Base-by-base conservation (phyloP, 805 yeast species). In the Teunomyces cretensis region DNA sequence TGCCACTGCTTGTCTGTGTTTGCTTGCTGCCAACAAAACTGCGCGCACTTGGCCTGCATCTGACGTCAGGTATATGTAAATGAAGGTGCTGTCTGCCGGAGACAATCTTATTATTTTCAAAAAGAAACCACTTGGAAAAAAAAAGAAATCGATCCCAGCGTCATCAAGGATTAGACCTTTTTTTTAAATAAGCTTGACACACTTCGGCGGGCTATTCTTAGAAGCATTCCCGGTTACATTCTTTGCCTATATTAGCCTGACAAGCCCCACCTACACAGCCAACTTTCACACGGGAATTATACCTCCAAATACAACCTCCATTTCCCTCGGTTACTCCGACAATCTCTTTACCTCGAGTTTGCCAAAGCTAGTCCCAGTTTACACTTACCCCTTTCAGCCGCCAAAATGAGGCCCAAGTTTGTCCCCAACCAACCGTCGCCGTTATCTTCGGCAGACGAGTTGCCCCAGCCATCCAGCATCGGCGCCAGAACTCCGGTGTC, bases 11-110 rank as follows among this genome's bases (percentile, higher is more conserved):
- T 6, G 22, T 19, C 22, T 6, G 6, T 4, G 22, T 19, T 19
- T 19, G 22, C 22, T 19, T 19, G 6, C 22, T 4, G 22, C 22
- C 22, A 19, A 19, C 3, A 3, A 26, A 26, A 26, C 5, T 5
- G 9, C 12, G 28, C 28, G 12, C 12, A 9, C 12, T 26, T 26
- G 28, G 9, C 12, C 12, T 26, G 9, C 12, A 26, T 31, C 38
- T 22, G 28, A 35, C 38, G 38, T 24, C 17, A 12, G 15, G 12
- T 26, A 35, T 35, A n/a, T 35, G 38, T 35, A 22, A 16, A 35
- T 35, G 38, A 35, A 35, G 38, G 38, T 35, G 15, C 38, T 35
- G 38, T 13, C 28, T 35, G 38, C 38, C 38, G 38, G 38, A 35
- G 28, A 35, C 27, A 19, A 35, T 35, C 38, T 35, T 35, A 35